Percentiles rank a stretch among this genome's conserved stretches.
phyloP scores from a whole-genome alignment of 768 basidiomycete species.

The Lactifluus echinatus region DNA sequence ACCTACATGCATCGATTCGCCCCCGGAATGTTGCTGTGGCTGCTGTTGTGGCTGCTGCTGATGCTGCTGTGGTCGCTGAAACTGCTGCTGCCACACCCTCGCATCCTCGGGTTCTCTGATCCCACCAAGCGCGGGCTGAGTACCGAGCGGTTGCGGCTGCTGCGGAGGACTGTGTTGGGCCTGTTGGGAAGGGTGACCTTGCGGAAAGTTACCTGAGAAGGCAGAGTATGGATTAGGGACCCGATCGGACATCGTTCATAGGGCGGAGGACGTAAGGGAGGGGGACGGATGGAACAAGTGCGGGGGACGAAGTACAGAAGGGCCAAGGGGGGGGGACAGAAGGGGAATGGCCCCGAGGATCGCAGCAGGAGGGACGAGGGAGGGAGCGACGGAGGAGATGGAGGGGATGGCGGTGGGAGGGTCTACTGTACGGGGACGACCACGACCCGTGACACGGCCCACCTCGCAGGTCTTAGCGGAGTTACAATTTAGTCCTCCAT shows the following conservation, averaged over 20 bases:
- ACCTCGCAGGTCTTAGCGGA: constrained; percentile 15
- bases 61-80: constrained; percentile 5
- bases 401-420: constrained; percentile 23
- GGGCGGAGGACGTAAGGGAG: constrained; percentile 14
- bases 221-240: constrained; percentile 15
- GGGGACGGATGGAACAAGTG: constrained; percentile 8
- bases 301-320: background rate
- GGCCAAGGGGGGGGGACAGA: background rate
- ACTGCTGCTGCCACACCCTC: constrained; percentile 16
- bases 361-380: constrained; percentile 10
- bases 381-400: constrained; percentile 16
- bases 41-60: constrained; percentile 12
- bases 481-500: constrained; percentile 14
- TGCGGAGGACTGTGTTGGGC: constrained; percentile 12
- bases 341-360: background rate
- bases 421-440: constrained; percentile 12
- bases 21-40: constrained; percentile 9
- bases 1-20: constrained; percentile 9
- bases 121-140: constrained; percentile 16
- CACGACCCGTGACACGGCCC: constrained; percentile 17
- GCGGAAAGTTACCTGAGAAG: constrained; percentile 16
- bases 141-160: constrained; percentile 10
- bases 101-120: constrained; percentile 16
- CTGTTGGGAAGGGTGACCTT: constrained; percentile 13
- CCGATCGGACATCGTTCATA: constrained; percentile 22